A percentile compares a stretch with the other conserved stretches of the same genome.
phyloP scores from a whole-genome alignment of 768 basidiomycete genomes.

The Crassisporium funariophilum region DNA sequence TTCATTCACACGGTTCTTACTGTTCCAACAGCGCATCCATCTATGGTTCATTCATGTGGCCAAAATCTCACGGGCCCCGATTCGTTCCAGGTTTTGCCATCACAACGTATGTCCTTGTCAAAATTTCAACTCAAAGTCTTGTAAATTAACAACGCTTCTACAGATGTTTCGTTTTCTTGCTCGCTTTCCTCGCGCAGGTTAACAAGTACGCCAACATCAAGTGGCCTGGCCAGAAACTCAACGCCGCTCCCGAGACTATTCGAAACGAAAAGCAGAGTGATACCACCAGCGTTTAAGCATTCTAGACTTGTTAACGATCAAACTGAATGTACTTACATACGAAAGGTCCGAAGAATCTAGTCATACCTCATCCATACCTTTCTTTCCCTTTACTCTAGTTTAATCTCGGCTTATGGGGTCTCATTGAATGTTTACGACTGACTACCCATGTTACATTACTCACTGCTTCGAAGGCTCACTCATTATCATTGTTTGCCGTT shows the following conservation, averaged over 20 bases:
- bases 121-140: not conserved
- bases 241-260: not conserved
- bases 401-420: too few species aligned
- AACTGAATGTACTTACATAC: too few species aligned
- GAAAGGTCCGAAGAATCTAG: too few species aligned
- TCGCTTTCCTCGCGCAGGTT: not conserved
- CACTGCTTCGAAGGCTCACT: too few species aligned
- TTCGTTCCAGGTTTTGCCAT: slow-evolving; percentile 2
- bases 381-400: too few species aligned
- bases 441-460: too few species aligned
- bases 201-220: slow-evolving; percentile 5
- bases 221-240: slow-evolving; percentile 3
- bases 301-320: too few species aligned
- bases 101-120: not conserved
- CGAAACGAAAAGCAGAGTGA: slow-evolving; percentile 1
- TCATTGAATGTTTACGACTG: too few species aligned
- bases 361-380: too few species aligned
- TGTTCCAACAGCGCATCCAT: slow-evolving; percentile 1
- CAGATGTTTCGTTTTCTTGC: slow-evolving; percentile 5
- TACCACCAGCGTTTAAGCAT: not conserved
- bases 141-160: not conserved
- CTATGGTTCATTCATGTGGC: slow-evolving; percentile 6
- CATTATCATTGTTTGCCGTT: too few species aligned
- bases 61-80: not conserved
- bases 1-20: not conserved